Evolutionary conservation across 2,329 filamentous ascomycete species (phyloP), one percentile per base, ranked within the genome.

Genomic region (Chaetomiaceae sp.): DNA sequence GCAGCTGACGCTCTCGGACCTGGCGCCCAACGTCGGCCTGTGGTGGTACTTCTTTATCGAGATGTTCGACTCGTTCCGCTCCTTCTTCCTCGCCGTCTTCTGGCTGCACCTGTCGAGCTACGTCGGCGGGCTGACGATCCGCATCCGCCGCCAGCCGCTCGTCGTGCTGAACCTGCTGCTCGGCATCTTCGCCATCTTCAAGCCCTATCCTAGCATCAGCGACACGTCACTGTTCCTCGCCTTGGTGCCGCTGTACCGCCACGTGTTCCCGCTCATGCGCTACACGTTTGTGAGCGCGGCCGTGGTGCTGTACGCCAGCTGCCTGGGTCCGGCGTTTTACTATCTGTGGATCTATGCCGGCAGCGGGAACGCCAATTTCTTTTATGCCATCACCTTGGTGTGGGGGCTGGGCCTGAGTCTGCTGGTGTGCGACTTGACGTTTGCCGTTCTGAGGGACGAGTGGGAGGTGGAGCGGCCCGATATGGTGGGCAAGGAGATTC

Each of bases 21-120:
- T 99, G 35, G 95, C 92, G 0, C 93, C 93, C 12, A 99, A 97
- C 59, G 87, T 95, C 25, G 93, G 93, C 1, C 76, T 99, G 1
- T 99, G 93, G 93, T 99, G 93, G 93, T 99, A 99, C 70, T 99
- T 99, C 72, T 97, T 99, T 66, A 95, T 95, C 60, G 92, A 99
- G 66, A 99, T 99, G 83, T 99, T 99, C 67, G 93, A 99, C 70
- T 92, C 91, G 1, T 99, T 99, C 77, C 82, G 93, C 34, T 85
- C 87, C 60, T 99, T 99, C 76, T 99, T 97, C 76, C 80, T 99
- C 3, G 93, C 88, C 48, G 91, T 99, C 43, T 99, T 99, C 73
- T 97, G 95, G 90, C 79, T 99, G 54, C 93, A 99, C 66, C 82
- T 97, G 51, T 83, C 87, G 0, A 86, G 87, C 34, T 99, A 99